Conservation (phyloP, 2,329 filamentous ascomycete species). For the Apiospora malaysiana region DNA sequence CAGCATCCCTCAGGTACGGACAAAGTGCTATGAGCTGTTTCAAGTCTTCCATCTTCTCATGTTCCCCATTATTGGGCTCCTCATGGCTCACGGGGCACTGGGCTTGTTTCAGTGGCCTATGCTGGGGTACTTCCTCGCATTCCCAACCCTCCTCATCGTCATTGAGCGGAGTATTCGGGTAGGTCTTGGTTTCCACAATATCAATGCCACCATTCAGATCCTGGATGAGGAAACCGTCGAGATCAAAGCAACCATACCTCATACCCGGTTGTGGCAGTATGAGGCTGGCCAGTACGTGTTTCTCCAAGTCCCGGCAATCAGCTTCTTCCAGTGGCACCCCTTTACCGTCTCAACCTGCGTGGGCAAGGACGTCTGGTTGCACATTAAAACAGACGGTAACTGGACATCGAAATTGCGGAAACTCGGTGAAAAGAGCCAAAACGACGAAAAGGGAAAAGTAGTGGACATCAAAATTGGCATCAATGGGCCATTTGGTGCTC, state of each 20-base stretch:
- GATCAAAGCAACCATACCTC: slow-evolving; percentile 54
- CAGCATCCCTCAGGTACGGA: slow-evolving; percentile 56
- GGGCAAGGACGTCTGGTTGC: slow-evolving; percentile 57
- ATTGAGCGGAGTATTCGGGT: slow-evolving; percentile 54
- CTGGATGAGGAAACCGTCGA: slow-evolving; percentile 59
- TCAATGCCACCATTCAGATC: slow-evolving; percentile 54
- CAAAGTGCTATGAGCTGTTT: slow-evolving; percentile 61
- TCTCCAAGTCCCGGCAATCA: slow-evolving; percentile 58
- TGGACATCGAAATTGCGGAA: slow-evolving; percentile 57
- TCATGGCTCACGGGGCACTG: slow-evolving; percentile 60
- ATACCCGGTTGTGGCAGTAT: slow-evolving; percentile 56
- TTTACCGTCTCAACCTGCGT: slow-evolving; percentile 63
- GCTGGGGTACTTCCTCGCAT: slow-evolving; percentile 61
- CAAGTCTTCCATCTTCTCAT: slow-evolving; percentile 63
- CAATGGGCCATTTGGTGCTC: slow-evolving; percentile 63
- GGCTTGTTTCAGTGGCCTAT: slow-evolving; percentile 59
- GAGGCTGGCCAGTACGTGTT: slow-evolving; percentile 64
- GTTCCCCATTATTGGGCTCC: slow-evolving; percentile 62
- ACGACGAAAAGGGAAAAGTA: slow-evolving; percentile 36
- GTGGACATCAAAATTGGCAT: slow-evolving; percentile 55
- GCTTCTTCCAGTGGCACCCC: slow-evolving; percentile 63
- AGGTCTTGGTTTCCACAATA: slow-evolving; percentile 51
- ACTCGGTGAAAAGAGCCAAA: slow-evolving; percentile 43
- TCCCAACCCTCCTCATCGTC: slow-evolving; percentile 57
- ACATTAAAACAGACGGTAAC: slow-evolving; percentile 64